A percentile compares a stretch with the other conserved stretches of the same genome.
phyloP scores from a whole-genome alignment of 352 stramenopile species.

The Globisporangium perplexum region DNA sequence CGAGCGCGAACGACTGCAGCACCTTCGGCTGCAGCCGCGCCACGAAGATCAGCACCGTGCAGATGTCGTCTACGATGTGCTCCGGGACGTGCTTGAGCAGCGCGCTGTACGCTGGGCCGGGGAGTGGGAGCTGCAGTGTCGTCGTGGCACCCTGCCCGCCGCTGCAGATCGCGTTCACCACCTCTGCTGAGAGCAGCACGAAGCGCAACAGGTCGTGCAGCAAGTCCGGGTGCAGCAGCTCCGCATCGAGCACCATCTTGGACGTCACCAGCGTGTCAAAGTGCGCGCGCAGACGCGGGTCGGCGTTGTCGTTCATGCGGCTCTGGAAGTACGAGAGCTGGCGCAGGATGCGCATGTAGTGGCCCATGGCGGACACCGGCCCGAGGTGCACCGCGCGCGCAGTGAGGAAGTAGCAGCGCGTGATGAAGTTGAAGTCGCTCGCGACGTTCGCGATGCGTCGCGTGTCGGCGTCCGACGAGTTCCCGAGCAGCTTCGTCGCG shows the following conservation, averaged over 20 bases:
- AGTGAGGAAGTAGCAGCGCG: constrained; percentile 95
- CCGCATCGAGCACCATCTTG: constrained; percentile 80
- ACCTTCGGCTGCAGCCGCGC: constrained; percentile 81
- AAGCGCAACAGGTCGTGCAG: constrained; percentile 76
- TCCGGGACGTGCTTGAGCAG: constrained; percentile 88
- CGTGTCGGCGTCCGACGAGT: constrained; percentile 14
- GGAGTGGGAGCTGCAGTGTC: constrained; percentile 32
- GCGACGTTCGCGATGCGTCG: constrained; percentile 13
- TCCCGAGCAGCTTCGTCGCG: constrained; percentile 45
- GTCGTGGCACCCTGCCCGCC: constrained; percentile 4
- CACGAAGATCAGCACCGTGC: constrained; percentile 89
- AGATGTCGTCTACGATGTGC: constrained; percentile 95
- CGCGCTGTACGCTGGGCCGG: constrained; percentile 19
- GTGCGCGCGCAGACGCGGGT: constrained; percentile 64
- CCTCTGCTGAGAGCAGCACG: constrained; percentile 50
- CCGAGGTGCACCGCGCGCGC: constrained; percentile 91
- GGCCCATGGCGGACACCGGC: constrained; percentile 75
- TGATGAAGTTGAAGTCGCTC: constrained; percentile 94
- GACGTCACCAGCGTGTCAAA: constrained; percentile 64
- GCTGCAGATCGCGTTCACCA: constrained; percentile 57
- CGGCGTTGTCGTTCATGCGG: constrained; percentile 67
- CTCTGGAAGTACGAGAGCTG: constrained; percentile 88
- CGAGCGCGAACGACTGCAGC: constrained; percentile 79
- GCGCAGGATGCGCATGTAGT: constrained; percentile 85
- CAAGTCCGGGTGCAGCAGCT: constrained; percentile 72